Evolutionary conservation across 345 rosid species (phyloP).

Genomic region (Theobroma cacao): DNA sequence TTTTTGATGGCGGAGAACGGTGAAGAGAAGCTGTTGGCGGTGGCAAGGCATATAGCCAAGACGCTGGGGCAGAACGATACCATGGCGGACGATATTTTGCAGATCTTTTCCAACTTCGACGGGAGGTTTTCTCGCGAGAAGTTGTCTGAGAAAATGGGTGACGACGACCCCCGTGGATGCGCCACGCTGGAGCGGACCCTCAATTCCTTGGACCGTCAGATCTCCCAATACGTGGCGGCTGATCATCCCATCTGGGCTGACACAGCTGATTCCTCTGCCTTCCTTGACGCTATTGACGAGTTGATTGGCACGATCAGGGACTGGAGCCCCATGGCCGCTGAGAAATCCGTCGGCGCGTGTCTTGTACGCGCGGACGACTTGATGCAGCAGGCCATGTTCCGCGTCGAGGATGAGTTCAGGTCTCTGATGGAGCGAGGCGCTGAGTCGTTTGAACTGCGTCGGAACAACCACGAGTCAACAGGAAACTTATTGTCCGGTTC

Average conservation of each 20-base stretch:
- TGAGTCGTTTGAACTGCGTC: slow-evolving; percentile 50
- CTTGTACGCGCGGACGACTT: slow-evolving; percentile 74
- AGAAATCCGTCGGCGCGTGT: slow-evolving; percentile 46
- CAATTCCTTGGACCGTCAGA: slow-evolving; percentile 58
- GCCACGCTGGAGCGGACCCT: slow-evolving; percentile 52
- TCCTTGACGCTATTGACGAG: slow-evolving; percentile 74
- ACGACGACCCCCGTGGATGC: slow-evolving; percentile 39
- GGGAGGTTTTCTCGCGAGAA: slow-evolving; percentile 87
- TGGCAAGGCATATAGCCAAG: slow-evolving; percentile 92
- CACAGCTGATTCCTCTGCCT: slow-evolving; percentile 67
- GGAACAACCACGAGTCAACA: slow-evolving; percentile 17
- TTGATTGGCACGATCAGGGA: slow-evolving; percentile 46
- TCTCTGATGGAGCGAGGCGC: slow-evolving; percentile 73
- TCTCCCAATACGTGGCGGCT: slow-evolving; percentile 62
- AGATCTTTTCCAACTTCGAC: slow-evolving; percentile 89
- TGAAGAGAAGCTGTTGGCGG: slow-evolving; percentile 84
- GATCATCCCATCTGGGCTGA: slow-evolving; percentile 84
- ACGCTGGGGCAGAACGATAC: slow-evolving; percentile 81
- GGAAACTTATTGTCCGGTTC: slow-evolving; percentile 44
- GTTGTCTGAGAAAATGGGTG: slow-evolving; percentile 40
- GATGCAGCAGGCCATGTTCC: slow-evolving; percentile 81
- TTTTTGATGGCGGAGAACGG: slow-evolving; percentile 55
- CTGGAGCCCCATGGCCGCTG: slow-evolving; percentile 53
- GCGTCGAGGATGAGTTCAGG: slow-evolving; percentile 72
- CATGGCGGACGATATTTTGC: slow-evolving; percentile 85